Base-by-base conservation (phyloP, 495 filamentous ascomycete genomes). In the Penicillium roqueforti region DNA sequence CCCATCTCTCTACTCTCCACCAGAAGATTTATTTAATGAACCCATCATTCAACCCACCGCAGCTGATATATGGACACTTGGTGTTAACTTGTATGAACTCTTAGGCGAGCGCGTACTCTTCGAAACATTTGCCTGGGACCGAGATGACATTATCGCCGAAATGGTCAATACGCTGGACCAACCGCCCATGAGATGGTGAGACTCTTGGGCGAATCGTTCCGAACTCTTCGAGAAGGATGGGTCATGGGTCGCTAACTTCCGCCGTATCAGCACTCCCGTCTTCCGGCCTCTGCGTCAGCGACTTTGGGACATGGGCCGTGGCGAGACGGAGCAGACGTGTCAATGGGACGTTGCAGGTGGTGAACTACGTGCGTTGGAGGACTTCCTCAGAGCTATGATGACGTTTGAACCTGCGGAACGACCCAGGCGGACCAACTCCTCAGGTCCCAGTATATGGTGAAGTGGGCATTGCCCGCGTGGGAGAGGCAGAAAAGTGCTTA, bases 361-460 rank as follows among this genome's bases (percentile, higher is more conserved):
- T 25, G 68, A 73, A 63, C 40, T 65, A 45, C 44, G 42, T 54
- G 58, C 53, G 41, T 57, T 73, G 47, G 67, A 65, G 59, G 58
- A 66, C n/a, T 53, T 73, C 34, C 61, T 73, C 16, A 55, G 51
- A 59, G 63, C 55, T 11, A 69, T 71, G 67, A 43, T 72, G 59
- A 47, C 57, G 31, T 73, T 61, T 63, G 68, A 72, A 53, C 70
- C 68, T 23, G 39, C 54, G n/a, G 60, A 68, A 58, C 67, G 68
- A 52, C 56, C 62, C 36, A 68, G 18, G 63, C 57, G 34, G 65
- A 68, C 49, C 55, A 67, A 58, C 36, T 70, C 39, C 49, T 61
- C 11, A 43, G 38, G 41, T 59, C 49, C 41, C 56, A 62, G 46
- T 62, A 58, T 37, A 60, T 65, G 53, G 47, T 56, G 39, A 62